A percentile compares a stretch with the other conserved stretches of the same genome.
Evolutionary conservation across 2,329 filamentous ascomycete species (phyloP).

Genomic region (Trichophyton mentagrophytes): DNA sequence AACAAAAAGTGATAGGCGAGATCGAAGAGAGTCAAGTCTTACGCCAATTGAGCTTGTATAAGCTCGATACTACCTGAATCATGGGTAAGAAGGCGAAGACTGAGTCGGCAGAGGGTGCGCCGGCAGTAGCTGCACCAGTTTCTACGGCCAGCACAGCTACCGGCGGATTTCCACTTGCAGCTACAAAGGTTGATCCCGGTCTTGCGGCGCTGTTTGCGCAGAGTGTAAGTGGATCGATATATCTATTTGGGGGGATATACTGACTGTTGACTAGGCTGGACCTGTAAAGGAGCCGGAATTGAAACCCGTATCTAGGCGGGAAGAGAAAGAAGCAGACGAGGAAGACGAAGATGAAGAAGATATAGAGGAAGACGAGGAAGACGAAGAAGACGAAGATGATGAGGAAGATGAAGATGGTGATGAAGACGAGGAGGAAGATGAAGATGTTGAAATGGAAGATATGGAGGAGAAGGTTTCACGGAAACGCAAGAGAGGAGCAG

Average conservation of each 20-base stretch:
- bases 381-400: constrained; percentile 36
- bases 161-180: constrained; percentile 17
- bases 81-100: constrained; percentile 9
- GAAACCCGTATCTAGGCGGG: not conserved
- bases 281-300: constrained; percentile 28
- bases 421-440: constrained; percentile 28
- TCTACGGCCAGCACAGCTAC: constrained; percentile 13
- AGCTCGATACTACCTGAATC: not conserved
- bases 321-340: constrained; percentile 20
- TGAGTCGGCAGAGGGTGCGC: constrained; percentile 12
- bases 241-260: not conserved
- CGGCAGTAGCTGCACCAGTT: constrained; percentile 6
- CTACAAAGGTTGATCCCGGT: constrained; percentile 54
- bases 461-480: constrained; percentile 36
- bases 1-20: not conserved
- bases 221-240: constrained; percentile 46
- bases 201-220: constrained; percentile 58
- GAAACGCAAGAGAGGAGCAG: constrained; percentile 44
- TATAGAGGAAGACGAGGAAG: constrained; percentile 25
- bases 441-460: not conserved
- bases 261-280: constrained; percentile 21
- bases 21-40: not conserved
- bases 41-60: not conserved
- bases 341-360: constrained; percentile 20
- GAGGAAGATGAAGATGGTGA: constrained; percentile 45